Evolutionary conservation across 805 yeast species (phyloP), one percentile per base, ranked within the genome.

Genomic region (Candida ficus): DNA sequence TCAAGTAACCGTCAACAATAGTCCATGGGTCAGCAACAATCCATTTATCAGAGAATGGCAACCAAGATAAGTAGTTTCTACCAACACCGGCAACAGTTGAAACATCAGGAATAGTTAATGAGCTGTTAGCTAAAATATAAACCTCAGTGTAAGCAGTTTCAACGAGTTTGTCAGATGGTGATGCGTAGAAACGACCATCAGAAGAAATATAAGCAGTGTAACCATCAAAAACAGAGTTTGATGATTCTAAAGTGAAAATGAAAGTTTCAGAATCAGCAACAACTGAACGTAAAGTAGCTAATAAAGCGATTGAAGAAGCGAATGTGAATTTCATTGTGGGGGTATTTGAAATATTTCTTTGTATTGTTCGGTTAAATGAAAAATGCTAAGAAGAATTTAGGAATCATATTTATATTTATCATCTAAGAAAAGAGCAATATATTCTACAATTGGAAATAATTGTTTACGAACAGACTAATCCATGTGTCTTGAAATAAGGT

Each of bases 1-100:
- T 29, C 39, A 47, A 27, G 29, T 34, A 42, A 1, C 50, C 50
- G 12, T 39, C 44, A 16, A 32, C 43, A 22, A 41, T 42, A 21
- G 42, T 37, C 31, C 38, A 47, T 4, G 35, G 42, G 13, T 37
- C 40, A 13, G 50, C 44, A 7, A 16, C 31, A 5, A n/a, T 27
- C 11, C 27, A 38, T 23, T 5, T 4, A 23, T 8, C 11, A 13
- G n/a, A 32, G 27, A 9, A 32, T 7, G 12, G 39, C 7, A 11
- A 32, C 40, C 26, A 23, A 23, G 26, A 23, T 23, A 23, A 9
- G 11, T 23, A 23, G 11, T 23, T 23, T 23, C 26, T 23, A 7
- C 26, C 26, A 23, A 23, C 26, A 9, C 26, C 26, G 11, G 11
- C 5, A 23, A 23, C 26, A 5, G 26, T 23, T 10, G 8, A 10